Base-by-base conservation (phyloP, 2,329 filamentous ascomycete species). In the Calonectria multiphialidica region DNA sequence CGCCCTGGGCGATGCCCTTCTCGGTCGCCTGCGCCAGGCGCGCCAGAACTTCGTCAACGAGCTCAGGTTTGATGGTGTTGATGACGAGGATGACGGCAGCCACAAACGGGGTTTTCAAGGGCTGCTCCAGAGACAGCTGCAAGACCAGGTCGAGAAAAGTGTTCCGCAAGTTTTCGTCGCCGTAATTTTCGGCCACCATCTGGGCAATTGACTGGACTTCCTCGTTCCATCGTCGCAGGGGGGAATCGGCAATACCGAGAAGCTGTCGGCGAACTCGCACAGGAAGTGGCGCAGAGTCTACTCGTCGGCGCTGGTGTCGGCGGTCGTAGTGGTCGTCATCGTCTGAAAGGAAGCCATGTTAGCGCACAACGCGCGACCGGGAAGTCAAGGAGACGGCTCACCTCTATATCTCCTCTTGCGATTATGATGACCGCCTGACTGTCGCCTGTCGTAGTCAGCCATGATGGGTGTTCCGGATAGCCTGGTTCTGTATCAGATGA, bases 81-180 rank as follows among this genome's bases (percentile, higher is more conserved):
- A 93, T 90, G 69, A 95, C 90, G 70, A 98, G 89, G 50, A 97
- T 90, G 16, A 96, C 92, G 23, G 94, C 95, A 12, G 96, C 95
- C 44, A 98, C 90, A 82, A 98, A 98, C 0, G 97, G 96, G n/a
- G 95, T 97, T 88, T 98, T 98, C 83, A 99, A 93, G 1, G 97
- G 97, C 85, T 99, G 97, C 85, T 99, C 97, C 42, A 95, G 83
- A 50, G 94, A 89, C 76, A 98, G 88, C 83, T 96, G 94, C 71
- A 96, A 86, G 9, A 92, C 87, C 35, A 98, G 89, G 70, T 93
- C 90, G 76, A 94, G 87, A 82, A 98, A 97, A 63, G 89, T 91
- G 37, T 88, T 89, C 75, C 92, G 92, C 67, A 98, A 86, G 77
- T 95, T 93, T 77, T 93, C 91, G 81, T 97, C 94, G n/a, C 97